Evolutionary conservation across 176 grass and related monocot species (phyloP).

Genomic region (Ananas comosus): DNA sequence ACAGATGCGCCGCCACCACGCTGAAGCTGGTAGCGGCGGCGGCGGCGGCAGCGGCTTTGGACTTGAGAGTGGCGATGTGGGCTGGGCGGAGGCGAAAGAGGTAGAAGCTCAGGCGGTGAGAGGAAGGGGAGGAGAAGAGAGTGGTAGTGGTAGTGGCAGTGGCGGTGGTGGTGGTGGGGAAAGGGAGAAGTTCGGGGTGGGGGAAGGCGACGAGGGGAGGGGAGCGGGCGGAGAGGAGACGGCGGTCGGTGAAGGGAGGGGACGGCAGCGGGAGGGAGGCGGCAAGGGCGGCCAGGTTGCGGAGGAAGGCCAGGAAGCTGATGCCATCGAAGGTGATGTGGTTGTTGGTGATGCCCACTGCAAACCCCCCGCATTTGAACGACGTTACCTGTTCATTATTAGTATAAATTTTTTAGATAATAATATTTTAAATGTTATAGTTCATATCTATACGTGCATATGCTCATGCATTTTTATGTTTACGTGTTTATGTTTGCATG

Average conservation of each 20-base stretch:
- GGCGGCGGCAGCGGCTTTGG: too few relatives aligned
- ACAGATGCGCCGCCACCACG: constrained; percentile 10
- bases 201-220: background rate
- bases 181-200: background rate
- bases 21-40: constrained; percentile 6
- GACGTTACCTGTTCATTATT: constrained; percentile 17
- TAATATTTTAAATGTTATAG: too few relatives aligned
- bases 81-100: too few relatives aligned
- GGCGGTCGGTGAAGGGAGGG: background rate
- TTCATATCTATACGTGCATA: too few relatives aligned
- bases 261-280: background rate
- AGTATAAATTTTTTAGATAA: background rate
- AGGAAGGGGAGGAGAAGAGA: background rate
- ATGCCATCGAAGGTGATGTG: constrained; percentile 21
- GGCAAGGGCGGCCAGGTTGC: background rate
- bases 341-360: constrained; percentile 15
- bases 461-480: too few relatives aligned
- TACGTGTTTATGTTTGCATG: too few relatives aligned
- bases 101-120: too few relatives aligned
- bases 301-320: constrained; percentile 10
- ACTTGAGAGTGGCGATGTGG: too few relatives aligned
- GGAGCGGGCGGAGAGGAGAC: background rate
- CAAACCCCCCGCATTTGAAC: constrained; percentile 25
- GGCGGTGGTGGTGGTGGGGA: background rate
- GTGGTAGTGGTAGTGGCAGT: too few relatives aligned